phyloP scores from a whole-genome alignment of 1,284 basidiomycete genomes.

The Amylostereum areolatum region DNA sequence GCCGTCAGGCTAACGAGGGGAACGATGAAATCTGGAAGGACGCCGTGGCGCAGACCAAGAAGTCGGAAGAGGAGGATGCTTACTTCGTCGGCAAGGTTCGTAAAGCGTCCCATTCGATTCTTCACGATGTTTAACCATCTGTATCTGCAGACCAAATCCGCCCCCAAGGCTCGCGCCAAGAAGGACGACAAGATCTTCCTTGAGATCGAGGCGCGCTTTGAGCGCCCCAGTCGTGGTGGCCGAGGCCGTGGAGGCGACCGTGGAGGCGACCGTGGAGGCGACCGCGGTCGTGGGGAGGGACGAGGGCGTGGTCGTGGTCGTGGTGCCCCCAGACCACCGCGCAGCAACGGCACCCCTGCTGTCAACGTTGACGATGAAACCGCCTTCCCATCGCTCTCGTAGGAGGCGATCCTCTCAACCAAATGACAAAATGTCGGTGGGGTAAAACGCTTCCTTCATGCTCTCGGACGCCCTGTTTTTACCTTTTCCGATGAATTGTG shows the following conservation, averaged over 20 bases:
- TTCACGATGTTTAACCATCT: neutral
- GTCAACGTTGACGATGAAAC: constrained; percentile 73
- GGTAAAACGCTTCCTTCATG: neutral
- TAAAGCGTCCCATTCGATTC: constrained; percentile 10
- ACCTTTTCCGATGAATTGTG: constrained; percentile 10
- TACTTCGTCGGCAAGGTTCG: constrained; percentile 75
- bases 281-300: constrained; percentile 27
- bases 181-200: constrained; percentile 76
- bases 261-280: constrained; percentile 35
- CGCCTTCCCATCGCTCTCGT: constrained; percentile 82
- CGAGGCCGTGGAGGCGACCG: constrained; percentile 31
- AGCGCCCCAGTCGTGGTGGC: constrained; percentile 60
- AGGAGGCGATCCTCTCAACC: constrained; percentile 12
- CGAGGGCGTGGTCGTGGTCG: constrained; percentile 27
- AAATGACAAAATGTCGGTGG: neutral
- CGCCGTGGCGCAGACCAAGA: constrained; percentile 53
- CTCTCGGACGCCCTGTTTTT: constrained; percentile 7
- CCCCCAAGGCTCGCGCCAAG: constrained; percentile 59
- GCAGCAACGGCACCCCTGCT: constrained; percentile 25
- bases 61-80: constrained; percentile 50
- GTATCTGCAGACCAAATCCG: constrained; percentile 43
- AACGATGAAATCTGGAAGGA: constrained; percentile 58
- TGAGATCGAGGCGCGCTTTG: constrained; percentile 75
- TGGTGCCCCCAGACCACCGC: constrained; percentile 13
- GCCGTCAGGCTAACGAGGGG: constrained; percentile 67